Evolutionary conservation across 805 yeast genomes (phyloP).

Genomic region (Ogataea chonburiensis): DNA sequence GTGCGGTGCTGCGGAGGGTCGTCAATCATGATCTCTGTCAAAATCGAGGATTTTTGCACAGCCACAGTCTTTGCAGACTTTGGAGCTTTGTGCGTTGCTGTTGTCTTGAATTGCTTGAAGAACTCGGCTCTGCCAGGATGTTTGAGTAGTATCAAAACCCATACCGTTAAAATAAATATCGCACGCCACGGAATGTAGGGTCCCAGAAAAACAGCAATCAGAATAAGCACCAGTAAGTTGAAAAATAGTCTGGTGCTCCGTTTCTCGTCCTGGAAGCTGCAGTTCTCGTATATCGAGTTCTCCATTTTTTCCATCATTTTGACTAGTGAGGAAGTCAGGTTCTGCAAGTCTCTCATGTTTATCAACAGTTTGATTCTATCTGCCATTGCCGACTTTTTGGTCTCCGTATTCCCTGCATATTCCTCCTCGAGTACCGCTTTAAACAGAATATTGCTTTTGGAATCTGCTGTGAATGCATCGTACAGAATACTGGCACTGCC

Average conservation of each 20-base stretch:
- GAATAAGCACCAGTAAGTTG: conserved; percentile 39
- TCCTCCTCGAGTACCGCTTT: conserved; percentile 18
- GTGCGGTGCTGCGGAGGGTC: conserved; percentile 56
- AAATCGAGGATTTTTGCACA: conserved; percentile 6
- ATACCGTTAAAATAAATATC: conserved; percentile 54
- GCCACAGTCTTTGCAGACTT: not conserved
- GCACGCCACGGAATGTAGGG: conserved; percentile 64
- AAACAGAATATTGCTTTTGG: conserved; percentile 15
- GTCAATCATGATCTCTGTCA: conserved; percentile 55
- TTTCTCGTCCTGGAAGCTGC: conserved; percentile 70
- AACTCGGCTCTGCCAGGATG: conserved; percentile 54
- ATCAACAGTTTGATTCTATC: conserved; percentile 43
- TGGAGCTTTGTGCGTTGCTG: conserved; percentile 33
- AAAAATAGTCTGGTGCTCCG: conserved; percentile 60
- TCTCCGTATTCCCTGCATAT: conserved; percentile 6
- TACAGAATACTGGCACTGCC: conserved; percentile 14
- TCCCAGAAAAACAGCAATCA: conserved; percentile 42
- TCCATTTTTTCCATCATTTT: conserved; percentile 51
- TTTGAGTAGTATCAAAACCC: conserved; percentile 50
- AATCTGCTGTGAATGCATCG: conserved; percentile 20
- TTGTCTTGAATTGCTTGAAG: conserved; percentile 23
- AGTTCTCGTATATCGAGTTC: conserved; percentile 55
- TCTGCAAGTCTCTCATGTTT: conserved; percentile 74
- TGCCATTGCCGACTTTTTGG: conserved; percentile 17
- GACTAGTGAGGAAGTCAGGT: conserved; percentile 55